Base-by-base conservation (phyloP, 139 green algal genomes). In the Chlorella sp. region DNA sequence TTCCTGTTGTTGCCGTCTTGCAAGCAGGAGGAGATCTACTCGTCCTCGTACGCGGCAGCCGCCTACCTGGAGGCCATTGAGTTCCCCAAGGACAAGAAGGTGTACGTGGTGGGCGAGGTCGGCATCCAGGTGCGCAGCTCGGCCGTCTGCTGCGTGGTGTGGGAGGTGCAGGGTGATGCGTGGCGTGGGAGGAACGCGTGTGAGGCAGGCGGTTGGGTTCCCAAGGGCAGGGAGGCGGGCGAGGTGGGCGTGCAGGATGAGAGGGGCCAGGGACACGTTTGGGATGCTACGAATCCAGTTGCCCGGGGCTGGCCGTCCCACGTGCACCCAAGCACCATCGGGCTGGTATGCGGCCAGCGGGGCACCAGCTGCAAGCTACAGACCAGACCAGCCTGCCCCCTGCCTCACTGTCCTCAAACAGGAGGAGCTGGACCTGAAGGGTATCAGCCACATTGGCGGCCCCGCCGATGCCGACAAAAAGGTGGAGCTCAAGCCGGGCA, bases 31-130 rank as follows among this genome's bases (percentile, higher is more conserved):
- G 97, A 99, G 91, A 98, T 99, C 56, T 99, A 98, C 90, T 98
- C 95, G 0, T 99, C 96, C 0, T 99, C 97, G 1, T 99, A 98
- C 88, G 97, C 97, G 13, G 97, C 97, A 30, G 97, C 97, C 19
- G 97, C 97, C 44, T 99, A 99, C 90, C 88, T 99, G 51, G 92
- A 99, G 84, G 94, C 92, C 11, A 98, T 98, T 85, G 84, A 98
- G 41, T 99, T 99, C 85, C 90, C 92, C 24, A 86, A 82, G 44
- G 92, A 98, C 64, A 99, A 99, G 90, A 99, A 99, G 93, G 93
- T 95, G 64, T 98, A 98, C 75, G 90, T 98, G 30, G 92, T 98
- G 68, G 95, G 97, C 11, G 65, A 84, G 67, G 60, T 64, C 19
- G 41, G 72, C 68, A 75, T 75, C 68, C 68, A 48, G 68, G 68